Evolutionary conservation across 805 yeast species (phyloP).

Genomic region (Candida nanaspora): DNA sequence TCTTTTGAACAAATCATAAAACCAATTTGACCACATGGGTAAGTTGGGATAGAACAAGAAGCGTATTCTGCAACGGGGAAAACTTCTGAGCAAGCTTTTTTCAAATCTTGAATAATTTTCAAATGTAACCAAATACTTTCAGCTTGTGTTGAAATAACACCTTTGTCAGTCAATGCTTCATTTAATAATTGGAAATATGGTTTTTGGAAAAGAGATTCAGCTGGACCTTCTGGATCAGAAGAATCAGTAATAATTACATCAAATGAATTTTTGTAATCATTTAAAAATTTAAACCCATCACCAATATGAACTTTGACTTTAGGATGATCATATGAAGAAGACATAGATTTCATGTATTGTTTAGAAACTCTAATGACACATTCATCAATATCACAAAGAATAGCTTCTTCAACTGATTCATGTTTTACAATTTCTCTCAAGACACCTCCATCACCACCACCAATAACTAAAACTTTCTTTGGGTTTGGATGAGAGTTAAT

Average conservation of each 20-base stretch:
- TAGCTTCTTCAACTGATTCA: slow-evolving; percentile 76
- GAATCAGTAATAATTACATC: slow-evolving; percentile 97
- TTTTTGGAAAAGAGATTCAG: slow-evolving; percentile 86
- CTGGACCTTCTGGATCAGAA: slow-evolving; percentile 98
- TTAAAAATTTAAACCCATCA: slow-evolving; percentile 95
- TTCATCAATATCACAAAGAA: slow-evolving; percentile 93
- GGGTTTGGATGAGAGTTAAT: slow-evolving; percentile 92
- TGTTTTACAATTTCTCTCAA: slow-evolving; percentile 92
- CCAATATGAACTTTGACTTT: slow-evolving; percentile 88
- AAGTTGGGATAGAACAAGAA: slow-evolving; percentile 90
- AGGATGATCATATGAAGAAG: slow-evolving; percentile 78
- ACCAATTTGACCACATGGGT: slow-evolving; percentile 97
- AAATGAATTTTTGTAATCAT: slow-evolving; percentile 73
- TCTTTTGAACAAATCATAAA: slow-evolving; percentile 93
- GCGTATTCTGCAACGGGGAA: slow-evolving; percentile 92
- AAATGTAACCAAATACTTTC: slow-evolving; percentile 93
- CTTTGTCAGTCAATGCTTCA: slow-evolving; percentile 87
- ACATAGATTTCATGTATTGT: slow-evolving; percentile 80
- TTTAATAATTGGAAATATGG: slow-evolving; percentile 79
- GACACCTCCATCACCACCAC: slow-evolving; percentile 99
- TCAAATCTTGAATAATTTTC: slow-evolving; percentile 73
- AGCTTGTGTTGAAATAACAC: slow-evolving; percentile 90
- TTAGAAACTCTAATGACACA: slow-evolving; percentile 84
- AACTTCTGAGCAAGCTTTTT: slow-evolving; percentile 71
- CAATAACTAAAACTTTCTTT: slow-evolving; percentile 86